phyloP scores from a whole-genome alignment of 148 eudicot genomes.

The Gaultheria prostrata region DNA sequence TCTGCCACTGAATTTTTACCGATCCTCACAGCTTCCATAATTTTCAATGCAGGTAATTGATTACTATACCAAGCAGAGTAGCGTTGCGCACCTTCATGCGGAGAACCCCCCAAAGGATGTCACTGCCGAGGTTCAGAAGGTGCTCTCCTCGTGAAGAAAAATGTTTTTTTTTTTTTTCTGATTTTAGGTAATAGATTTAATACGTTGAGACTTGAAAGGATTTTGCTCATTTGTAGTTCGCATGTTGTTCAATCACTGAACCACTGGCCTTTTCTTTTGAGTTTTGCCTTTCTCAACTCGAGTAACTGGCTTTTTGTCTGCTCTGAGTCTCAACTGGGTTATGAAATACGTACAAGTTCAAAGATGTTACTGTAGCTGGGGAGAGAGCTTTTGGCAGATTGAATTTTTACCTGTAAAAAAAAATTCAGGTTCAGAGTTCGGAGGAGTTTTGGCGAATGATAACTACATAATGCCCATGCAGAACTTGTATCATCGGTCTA shows the following conservation, averaged over 20 bases:
- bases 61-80: slow-evolving; percentile 63
- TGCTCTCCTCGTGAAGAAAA: slow-evolving; percentile 27
- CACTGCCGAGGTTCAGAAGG: slow-evolving; percentile 41
- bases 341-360: neutral
- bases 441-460: no score
- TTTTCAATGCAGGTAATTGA: slow-evolving; percentile 44
- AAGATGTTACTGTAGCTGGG: no score
- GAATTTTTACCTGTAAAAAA: neutral
- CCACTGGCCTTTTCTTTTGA: neutral
- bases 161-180: neutral
- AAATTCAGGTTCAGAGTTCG: neutral
- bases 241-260: slow-evolving; percentile 9
- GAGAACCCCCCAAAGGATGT: slow-evolving; percentile 53
- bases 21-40: neutral
- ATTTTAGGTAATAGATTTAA: neutral
- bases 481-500: no score
- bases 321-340: neutral
- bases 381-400: neutral
- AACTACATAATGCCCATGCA: no score
- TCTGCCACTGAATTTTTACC: neutral
- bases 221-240: slow-evolving; percentile 1
- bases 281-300: neutral
- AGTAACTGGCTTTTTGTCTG: neutral
- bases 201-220: neutral
- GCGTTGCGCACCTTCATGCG: slow-evolving; percentile 69